These are phyloP conservation scores for Neostapfia colusana DNA, from an alignment of 176 grass and related monocot species.

Conservation along the genomic window DNA sequence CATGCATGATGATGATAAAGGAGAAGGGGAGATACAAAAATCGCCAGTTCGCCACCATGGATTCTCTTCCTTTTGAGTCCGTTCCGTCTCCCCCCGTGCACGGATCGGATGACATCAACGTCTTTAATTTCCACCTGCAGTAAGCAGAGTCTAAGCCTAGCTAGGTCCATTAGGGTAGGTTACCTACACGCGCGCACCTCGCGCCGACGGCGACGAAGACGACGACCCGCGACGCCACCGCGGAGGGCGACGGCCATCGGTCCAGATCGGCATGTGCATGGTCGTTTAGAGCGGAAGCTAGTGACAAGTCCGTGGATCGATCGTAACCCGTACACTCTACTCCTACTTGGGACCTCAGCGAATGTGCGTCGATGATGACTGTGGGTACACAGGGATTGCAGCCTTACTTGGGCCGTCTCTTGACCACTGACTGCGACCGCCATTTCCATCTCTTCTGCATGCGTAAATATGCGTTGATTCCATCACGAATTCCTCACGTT, in stretches of 20 bases:
- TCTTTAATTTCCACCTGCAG: slow-evolving; percentile 42
- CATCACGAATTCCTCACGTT: slow-evolving; percentile 25
- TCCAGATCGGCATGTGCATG: too few species aligned
- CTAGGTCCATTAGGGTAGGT: slow-evolving; percentile 54
- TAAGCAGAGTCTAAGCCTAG: slow-evolving; percentile 55
- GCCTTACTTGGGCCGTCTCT: slow-evolving; percentile 23
- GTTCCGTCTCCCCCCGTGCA: slow-evolving; percentile 10
- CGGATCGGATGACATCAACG: slow-evolving; percentile 32
- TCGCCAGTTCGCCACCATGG: slow-evolving; percentile 30
- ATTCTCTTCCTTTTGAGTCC: slow-evolving; percentile 18
- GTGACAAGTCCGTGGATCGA: slow-evolving; percentile 42
- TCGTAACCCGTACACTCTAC: slow-evolving; percentile 49
- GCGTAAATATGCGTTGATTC: too few species aligned
- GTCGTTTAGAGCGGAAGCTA: slow-evolving; percentile 13
- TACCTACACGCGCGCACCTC: slow-evolving; percentile 38
- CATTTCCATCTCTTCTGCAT: too few species aligned
- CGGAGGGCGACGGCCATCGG: neutral
- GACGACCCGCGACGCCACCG: slow-evolving; percentile 2
- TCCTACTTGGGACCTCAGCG: neutral
- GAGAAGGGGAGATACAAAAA: neutral
- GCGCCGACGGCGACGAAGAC: slow-evolving; percentile 31
- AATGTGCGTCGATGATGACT: slow-evolving; percentile 41
- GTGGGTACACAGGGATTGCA: slow-evolving; percentile 16
- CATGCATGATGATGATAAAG: slow-evolving; percentile 29
- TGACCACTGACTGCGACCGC: slow-evolving; percentile 12